Conservation (phyloP, 257 asterid genomes). For the Fraxinus quadrangulata region DNA sequence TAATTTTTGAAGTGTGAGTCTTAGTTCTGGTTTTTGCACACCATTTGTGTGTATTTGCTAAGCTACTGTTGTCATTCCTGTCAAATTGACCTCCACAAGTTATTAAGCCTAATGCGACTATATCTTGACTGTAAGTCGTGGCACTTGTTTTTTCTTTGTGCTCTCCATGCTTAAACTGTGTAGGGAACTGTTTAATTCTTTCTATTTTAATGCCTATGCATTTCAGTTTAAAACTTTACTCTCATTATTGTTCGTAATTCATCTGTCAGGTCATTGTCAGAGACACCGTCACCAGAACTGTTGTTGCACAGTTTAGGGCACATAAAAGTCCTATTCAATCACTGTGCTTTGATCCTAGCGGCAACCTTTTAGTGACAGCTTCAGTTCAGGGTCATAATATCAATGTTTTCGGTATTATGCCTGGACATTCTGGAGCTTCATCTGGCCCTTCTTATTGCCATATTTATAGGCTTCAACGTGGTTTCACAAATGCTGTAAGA, state of each 20-base stretch:
- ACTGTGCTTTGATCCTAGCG: constrained; percentile 1
- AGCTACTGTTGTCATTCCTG: background rate
- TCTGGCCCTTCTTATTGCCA: constrained; percentile 56
- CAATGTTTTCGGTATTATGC: constrained; percentile 73
- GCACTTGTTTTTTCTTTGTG: background rate
- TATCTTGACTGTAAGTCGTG: background rate
- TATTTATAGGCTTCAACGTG: constrained; percentile 86
- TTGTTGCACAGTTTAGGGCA: constrained; percentile 85
- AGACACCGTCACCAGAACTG: constrained; percentile 65
- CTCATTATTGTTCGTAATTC: constrained; percentile 17
- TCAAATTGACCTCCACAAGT: background rate
- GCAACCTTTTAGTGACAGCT: constrained; percentile 62
- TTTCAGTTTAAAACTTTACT: background rate
- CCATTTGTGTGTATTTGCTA: background rate
- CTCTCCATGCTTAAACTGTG: background rate
- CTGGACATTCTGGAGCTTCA: constrained; percentile 41
- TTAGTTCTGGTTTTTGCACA: background rate
- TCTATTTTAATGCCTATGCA: background rate
- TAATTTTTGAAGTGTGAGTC: background rate
- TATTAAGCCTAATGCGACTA: background rate
- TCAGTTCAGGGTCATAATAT: constrained; percentile 93
- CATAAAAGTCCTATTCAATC: constrained; percentile 64
- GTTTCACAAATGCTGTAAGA: constrained; percentile 90
- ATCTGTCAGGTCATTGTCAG: constrained; percentile 75
- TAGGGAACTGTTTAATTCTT: background rate